Evolutionary conservation across 106 monocot genomes (phyloP).

Genomic region (Acanthochlamys bracteata): DNA sequence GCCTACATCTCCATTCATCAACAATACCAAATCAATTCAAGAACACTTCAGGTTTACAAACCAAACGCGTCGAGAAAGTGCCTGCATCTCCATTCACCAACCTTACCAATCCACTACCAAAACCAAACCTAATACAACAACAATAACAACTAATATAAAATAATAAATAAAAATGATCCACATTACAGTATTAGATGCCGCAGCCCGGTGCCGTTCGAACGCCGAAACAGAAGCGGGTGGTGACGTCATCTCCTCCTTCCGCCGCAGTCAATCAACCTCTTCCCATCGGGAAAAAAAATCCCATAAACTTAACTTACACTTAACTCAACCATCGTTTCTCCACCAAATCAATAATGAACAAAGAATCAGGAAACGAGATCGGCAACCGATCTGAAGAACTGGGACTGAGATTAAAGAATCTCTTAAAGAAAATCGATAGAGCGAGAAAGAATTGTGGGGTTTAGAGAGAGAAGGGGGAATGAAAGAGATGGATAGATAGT

Average conservation of each 20-base stretch:
- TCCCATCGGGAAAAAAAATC: conserved; percentile 23
- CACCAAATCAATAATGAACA: neutral
- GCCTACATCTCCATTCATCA: too few relatives aligned
- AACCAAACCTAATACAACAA: too few relatives aligned
- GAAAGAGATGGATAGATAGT: neutral
- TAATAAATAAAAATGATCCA: too few relatives aligned
- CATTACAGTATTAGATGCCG: conserved; percentile 41
- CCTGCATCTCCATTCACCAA: too few relatives aligned
- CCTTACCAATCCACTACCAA: too few relatives aligned
- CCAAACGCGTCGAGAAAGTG: too few relatives aligned
- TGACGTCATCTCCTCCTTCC: conserved; percentile 36
- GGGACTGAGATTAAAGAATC: neutral
- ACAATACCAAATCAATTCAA: too few relatives aligned
- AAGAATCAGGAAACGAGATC: neutral
- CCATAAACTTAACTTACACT: neutral
- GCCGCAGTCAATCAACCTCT: conserved; percentile 1
- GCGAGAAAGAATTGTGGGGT: neutral
- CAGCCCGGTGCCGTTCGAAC: conserved; percentile 46
- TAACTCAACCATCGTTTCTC: conserved; percentile 3
- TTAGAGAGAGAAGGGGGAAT: neutral
- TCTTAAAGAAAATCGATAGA: neutral
- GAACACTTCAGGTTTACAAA: too few relatives aligned
- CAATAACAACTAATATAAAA: too few relatives aligned
- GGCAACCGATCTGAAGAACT: neutral
- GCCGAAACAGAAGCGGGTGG: conserved; percentile 40